phyloP scores from a whole-genome alignment of 2,329 filamentous ascomycete genomes.

The Monosporascus sp. region DNA sequence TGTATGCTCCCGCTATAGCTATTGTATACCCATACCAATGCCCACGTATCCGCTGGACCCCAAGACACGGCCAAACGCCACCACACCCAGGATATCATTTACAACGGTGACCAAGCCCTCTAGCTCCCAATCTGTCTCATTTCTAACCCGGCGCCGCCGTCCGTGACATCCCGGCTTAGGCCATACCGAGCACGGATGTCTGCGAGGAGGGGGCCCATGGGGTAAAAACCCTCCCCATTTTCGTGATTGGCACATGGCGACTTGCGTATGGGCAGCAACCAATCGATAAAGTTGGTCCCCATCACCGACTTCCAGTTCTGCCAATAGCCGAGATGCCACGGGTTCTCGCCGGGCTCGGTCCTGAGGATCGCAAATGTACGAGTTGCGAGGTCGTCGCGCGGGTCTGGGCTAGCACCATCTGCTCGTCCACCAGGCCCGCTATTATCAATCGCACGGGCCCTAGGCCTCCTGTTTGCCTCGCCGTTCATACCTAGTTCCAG shows the following conservation, averaged over 20 bases:
- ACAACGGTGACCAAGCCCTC: constrained; percentile 3
- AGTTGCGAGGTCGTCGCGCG: constrained; percentile 42
- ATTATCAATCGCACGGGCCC: constrained; percentile 1
- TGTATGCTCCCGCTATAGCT: neutral
- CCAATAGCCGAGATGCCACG: constrained; percentile 70
- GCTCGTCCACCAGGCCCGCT: constrained; percentile 5
- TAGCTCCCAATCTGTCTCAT: constrained; percentile 22
- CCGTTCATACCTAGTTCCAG: constrained; percentile 13
- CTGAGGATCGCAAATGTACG: constrained; percentile 76
- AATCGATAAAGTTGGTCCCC: constrained; percentile 66
- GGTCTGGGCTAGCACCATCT: constrained; percentile 10
- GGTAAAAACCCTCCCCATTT: constrained; percentile 60
- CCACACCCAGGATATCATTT: neutral
- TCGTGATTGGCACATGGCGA: constrained; percentile 72
- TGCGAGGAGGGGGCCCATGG: constrained; percentile 57
- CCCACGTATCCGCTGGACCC: no score
- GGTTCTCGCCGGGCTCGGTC: constrained; percentile 71
- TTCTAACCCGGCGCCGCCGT: constrained; percentile 20
- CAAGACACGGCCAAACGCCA: neutral
- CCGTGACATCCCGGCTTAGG: constrained; percentile 20
- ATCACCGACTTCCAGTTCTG: constrained; percentile 76
- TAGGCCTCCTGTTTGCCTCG: constrained; percentile 6
- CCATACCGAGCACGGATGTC: constrained; percentile 43
- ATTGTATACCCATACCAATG: neutral
- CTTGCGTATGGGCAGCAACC: constrained; percentile 70